phyloP scores from a whole-genome alignment of 2,329 filamentous ascomycete species.

The Ascochyta koolunga region DNA sequence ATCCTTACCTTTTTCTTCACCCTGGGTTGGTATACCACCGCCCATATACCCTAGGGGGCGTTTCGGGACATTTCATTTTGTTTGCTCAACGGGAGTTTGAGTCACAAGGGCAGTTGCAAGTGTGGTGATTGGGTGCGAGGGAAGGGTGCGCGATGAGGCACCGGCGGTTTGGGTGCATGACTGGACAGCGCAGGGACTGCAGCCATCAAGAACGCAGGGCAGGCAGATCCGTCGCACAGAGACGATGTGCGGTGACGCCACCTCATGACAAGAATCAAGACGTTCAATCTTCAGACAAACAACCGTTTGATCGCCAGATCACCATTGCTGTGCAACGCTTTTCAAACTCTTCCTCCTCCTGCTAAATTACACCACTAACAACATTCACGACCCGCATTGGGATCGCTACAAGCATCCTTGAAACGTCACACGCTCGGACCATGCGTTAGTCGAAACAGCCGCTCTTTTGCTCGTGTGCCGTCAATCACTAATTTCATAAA shows the following conservation, averaged over 20 bases:
- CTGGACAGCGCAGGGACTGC: constrained; percentile 16
- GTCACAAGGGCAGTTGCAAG: constrained; percentile 11
- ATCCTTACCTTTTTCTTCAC: constrained; percentile 12
- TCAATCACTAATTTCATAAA: constrained; percentile 8
- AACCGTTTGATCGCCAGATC: constrained; percentile 5
- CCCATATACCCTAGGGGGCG: constrained; percentile 22
- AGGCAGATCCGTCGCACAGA: constrained; percentile 15
- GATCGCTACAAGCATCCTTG: constrained; percentile 18
- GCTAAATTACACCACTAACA: constrained; percentile 1
- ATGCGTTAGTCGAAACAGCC: constrained; percentile 18
- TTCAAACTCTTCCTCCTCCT: neutral
- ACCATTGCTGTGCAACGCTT: constrained; percentile 8
- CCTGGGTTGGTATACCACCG: constrained; percentile 14
- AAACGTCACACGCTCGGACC: constrained; percentile 12
- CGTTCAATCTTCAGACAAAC: constrained; percentile 12
- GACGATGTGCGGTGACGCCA: constrained; percentile 8
- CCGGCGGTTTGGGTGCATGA: constrained; percentile 17
- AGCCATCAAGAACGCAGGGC: constrained; percentile 18
- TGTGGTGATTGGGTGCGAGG: constrained; percentile 10
- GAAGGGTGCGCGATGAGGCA: constrained; percentile 11
- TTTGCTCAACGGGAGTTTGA: constrained; percentile 11
- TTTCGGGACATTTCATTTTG: constrained; percentile 12
- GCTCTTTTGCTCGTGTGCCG: constrained; percentile 14
- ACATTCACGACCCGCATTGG: constrained; percentile 9
- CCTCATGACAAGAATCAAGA: constrained; percentile 17